Evolutionary conservation across 2,329 filamentous ascomycete species (phyloP).

Genomic region (Beauveria varroae): DNA sequence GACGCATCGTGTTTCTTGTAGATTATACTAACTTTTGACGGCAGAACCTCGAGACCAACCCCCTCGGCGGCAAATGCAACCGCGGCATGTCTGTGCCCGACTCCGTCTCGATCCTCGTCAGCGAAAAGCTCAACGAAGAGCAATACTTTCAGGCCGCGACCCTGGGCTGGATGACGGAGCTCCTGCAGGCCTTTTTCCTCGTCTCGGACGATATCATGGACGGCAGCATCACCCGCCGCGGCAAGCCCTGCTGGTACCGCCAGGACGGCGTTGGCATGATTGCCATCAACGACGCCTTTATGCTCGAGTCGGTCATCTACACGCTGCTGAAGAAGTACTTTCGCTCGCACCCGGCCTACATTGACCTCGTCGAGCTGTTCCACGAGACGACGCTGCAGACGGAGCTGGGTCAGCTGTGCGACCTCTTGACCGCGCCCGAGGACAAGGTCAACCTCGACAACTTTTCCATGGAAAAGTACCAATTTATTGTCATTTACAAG

Average conservation of each 20-base stretch:
- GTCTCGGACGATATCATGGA: constrained; percentile 99
- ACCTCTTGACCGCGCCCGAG: constrained; percentile 92
- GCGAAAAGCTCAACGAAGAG: constrained; percentile 61
- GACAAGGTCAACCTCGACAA: constrained; percentile 88
- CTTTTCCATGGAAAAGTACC: constrained; percentile 92
- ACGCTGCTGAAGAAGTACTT: constrained; percentile 90
- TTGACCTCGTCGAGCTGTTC: constrained; percentile 92
- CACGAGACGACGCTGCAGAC: constrained; percentile 92
- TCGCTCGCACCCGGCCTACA: constrained; percentile 75
- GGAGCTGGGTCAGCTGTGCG: constrained; percentile 89
- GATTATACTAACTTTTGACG: not conserved
- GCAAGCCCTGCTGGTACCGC: constrained; percentile 94
- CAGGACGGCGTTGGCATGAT: constrained; percentile 85
- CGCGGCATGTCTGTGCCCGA: constrained; percentile 97
- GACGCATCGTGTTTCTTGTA: not conserved
- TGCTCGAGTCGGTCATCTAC: constrained; percentile 90
- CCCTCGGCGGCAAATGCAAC: constrained; percentile 94
- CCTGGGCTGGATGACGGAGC: constrained; percentile 95
- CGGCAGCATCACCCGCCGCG: constrained; percentile 84
- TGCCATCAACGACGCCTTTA: constrained; percentile 96
- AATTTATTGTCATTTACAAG: constrained; percentile 99
- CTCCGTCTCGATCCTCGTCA: constrained; percentile 72
- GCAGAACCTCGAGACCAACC: constrained; percentile 77
- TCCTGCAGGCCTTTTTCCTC: constrained; percentile 97
- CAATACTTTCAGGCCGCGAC: constrained; percentile 85